These are phyloP conservation scores for Caloboletus inedulis DNA, from an alignment of 1,284 basidiomycete genomes.

Conservation along the genomic window DNA sequence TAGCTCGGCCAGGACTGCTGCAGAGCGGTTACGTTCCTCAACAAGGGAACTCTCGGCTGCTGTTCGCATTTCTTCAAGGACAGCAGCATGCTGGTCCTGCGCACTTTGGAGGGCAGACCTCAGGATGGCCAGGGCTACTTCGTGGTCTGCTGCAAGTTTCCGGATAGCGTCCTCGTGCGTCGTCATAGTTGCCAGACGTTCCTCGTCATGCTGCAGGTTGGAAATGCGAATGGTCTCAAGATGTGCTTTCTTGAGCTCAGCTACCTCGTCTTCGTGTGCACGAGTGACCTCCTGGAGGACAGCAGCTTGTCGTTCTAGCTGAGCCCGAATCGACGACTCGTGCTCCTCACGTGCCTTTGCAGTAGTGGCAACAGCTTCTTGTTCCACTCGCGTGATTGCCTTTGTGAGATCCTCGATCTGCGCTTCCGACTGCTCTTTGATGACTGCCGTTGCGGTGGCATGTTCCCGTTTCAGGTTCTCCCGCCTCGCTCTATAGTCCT, in stretches of 20 bases:
- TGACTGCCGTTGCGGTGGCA: slow-evolving; percentile 32
- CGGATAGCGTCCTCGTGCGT: slow-evolving; percentile 41
- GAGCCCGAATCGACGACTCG: slow-evolving; percentile 46
- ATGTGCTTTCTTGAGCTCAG: slow-evolving; percentile 46
- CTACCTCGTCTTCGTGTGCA: slow-evolving; percentile 52
- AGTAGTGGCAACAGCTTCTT: slow-evolving; percentile 41
- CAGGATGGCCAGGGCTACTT: slow-evolving; percentile 42
- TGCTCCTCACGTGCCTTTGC: slow-evolving; percentile 45
- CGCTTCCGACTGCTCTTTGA: slow-evolving; percentile 37
- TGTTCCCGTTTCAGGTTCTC: slow-evolving; percentile 44
- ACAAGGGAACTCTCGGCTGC: slow-evolving; percentile 38
- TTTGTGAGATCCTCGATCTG: slow-evolving; percentile 51
- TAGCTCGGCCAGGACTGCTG: slow-evolving; percentile 39
- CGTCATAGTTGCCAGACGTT: slow-evolving; percentile 35
- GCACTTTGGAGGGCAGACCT: slow-evolving; percentile 42
- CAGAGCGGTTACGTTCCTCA: slow-evolving; percentile 42
- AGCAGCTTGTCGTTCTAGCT: slow-evolving; percentile 55
- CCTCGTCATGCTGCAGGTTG: slow-evolving; percentile 30
- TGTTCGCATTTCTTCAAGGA: slow-evolving; percentile 41
- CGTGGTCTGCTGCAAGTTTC: slow-evolving; percentile 46
- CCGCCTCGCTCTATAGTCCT: slow-evolving; percentile 49
- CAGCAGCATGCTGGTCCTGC: slow-evolving; percentile 44
- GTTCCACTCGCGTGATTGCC: slow-evolving; percentile 43
- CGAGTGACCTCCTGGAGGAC: slow-evolving; percentile 54
- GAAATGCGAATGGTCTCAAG: slow-evolving; percentile 34